A percentile compares a stretch with the other conserved stretches of the same genome.
phyloP scores from a whole-genome alignment of 345 rosid species.

The Linum trigynum region DNA sequence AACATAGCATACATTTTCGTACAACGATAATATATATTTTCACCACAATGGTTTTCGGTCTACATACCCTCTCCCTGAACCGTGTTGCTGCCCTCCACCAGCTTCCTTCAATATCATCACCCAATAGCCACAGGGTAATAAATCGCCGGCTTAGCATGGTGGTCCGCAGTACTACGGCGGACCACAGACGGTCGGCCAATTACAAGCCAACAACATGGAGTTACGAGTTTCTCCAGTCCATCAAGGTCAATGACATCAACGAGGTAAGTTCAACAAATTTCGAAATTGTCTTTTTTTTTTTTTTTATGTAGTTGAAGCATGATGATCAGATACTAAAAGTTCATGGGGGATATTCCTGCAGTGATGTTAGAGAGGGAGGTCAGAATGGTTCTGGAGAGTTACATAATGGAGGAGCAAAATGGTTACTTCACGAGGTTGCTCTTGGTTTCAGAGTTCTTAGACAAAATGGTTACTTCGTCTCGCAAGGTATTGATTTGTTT shows the following conservation, averaged over 20 bases:
- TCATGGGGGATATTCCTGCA: no score
- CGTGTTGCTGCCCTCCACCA: no score
- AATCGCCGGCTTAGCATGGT: no score
- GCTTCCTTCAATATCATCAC: no score
- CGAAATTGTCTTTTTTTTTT: no score
- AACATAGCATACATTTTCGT: no score
- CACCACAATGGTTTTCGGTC: no score
- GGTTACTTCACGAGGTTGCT: not conserved
- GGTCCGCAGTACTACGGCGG: no score
- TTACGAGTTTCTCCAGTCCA: not conserved
- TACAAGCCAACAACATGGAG: not conserved
- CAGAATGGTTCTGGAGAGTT: conserved; percentile 3
- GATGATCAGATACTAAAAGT: not conserved
- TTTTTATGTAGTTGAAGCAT: no score
- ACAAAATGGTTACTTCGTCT: not conserved
- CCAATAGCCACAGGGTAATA: no score
- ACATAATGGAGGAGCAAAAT: not conserved
- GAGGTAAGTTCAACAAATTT: not conserved
- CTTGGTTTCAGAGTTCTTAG: not conserved
- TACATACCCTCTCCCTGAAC: no score
- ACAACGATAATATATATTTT: no score
- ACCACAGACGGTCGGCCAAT: not conserved
- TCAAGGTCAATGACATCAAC: not conserved
- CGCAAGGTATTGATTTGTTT: not conserved
- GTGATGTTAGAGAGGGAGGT: conserved; percentile 2